phyloP scores from a whole-genome alignment of 164 flowering plant species.

The Akebia trifoliata region DNA sequence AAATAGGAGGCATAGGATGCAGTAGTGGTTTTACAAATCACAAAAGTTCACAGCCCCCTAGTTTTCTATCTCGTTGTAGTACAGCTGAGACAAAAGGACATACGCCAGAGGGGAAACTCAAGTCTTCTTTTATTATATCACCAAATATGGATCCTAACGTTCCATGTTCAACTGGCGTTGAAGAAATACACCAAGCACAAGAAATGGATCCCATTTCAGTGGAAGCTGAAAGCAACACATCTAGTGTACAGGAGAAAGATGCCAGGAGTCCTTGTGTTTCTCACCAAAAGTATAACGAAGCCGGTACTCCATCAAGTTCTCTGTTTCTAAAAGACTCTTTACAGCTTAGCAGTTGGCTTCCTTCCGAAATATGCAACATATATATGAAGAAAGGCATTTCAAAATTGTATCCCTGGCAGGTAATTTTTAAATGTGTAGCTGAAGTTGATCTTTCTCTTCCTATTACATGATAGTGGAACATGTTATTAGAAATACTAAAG shows the following conservation, averaged over 20 bases:
- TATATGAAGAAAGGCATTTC: conserved; percentile 72
- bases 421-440: conserved; percentile 21
- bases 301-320: conserved; percentile 65
- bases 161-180: conserved; percentile 8
- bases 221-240: conserved; percentile 13
- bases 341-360: conserved; percentile 75
- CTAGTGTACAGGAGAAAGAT: conserved; percentile 20
- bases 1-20: no score
- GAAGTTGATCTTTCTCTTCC: neutral
- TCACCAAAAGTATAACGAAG: conserved; percentile 23
- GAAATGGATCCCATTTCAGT: conserved; percentile 12
- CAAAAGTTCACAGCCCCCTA: conserved; percentile 9
- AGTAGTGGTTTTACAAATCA: conserved; percentile 9
- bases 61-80: conserved; percentile 7
- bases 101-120: conserved; percentile 11
- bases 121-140: conserved; percentile 8
- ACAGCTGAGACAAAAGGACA: conserved; percentile 14
- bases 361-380: conserved; percentile 64
- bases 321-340: conserved; percentile 29
- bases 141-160: conserved; percentile 5
- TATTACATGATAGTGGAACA: neutral
- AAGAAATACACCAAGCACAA: conserved; percentile 15
- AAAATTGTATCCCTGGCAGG: conserved; percentile 93
- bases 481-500: neutral
- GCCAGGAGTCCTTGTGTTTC: conserved; percentile 13